Evolutionary conservation across 305 asterid genomes (phyloP).

Genomic region (Solanum aculeatissimum): DNA sequence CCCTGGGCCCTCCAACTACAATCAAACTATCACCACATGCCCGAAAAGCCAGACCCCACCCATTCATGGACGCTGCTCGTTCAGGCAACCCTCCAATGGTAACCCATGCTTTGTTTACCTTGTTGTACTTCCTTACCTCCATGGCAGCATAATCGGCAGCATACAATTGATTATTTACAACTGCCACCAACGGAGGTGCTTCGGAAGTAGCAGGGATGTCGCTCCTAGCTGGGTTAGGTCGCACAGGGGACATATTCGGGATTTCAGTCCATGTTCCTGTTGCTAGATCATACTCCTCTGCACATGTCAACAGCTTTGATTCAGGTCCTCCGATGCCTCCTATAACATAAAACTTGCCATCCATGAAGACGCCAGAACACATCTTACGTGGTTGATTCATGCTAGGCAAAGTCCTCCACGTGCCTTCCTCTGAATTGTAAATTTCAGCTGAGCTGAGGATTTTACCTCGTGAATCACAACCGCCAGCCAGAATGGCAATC

Average conservation of each 20-base stretch:
- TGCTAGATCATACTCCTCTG: constrained; percentile 72
- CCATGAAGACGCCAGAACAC: constrained; percentile 92
- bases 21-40: constrained; percentile 78
- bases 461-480: constrained; percentile 57
- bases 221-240: constrained; percentile 28
- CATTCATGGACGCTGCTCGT: constrained; percentile 67
- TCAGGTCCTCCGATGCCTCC: constrained; percentile 80
- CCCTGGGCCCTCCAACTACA: constrained; percentile 82
- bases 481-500: constrained; percentile 84
- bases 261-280: constrained; percentile 60
- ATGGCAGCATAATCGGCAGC: constrained; percentile 81
- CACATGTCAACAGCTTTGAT: constrained; percentile 56
- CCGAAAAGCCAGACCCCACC: constrained; percentile 95
- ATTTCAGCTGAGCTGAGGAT: constrained; percentile 73
- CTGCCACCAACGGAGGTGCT: constrained; percentile 91
- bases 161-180: constrained; percentile 61
- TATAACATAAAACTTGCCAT: constrained; percentile 62
- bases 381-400: constrained; percentile 75
- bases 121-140: constrained; percentile 63
- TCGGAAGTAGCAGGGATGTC: constrained; percentile 57
- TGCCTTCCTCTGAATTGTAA: constrained; percentile 54
- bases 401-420: constrained; percentile 52
- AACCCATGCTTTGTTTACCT: constrained; percentile 34
- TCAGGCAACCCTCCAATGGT: constrained; percentile 73
- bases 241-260: constrained; percentile 70